Evolutionary conservation across 106 monocot genomes (phyloP), one percentile per base, ranked within the genome.

Genomic region (Posidonia australis): DNA sequence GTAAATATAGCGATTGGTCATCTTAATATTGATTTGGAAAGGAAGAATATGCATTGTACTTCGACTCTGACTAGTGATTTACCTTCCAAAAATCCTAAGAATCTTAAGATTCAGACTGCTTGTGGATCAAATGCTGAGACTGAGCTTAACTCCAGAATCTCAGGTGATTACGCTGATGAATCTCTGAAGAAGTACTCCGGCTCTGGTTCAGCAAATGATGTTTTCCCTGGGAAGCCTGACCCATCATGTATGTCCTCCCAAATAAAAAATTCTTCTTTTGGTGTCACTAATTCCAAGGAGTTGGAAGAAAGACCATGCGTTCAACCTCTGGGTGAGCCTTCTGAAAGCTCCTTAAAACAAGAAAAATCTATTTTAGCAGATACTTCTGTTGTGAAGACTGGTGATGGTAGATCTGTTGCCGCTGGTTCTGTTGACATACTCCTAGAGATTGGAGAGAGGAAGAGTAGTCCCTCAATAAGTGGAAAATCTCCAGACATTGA

Each of bases 1-100:
- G 57, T 43, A 63, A 78, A 68, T 61, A 31, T 55, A 23, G 46
- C 65, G 10, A 45, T 23, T 16, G 36, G 29, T 57, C 28, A 44
- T 68, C 27, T 18, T 44, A 62, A 54, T 41, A n/a, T n/a, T 9
- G 51, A 46, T 18, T 58, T 48, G 12, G 73, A 46, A 0, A 66
- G 59, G 43, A 79, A 77, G 49, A 48, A 71, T 46, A 44, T 23
- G 21, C 19, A 51, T 67, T 66, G 58, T 43, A 69, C 17, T 62
- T 69, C 68, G 31, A 48, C 41, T 46, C 73, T 64, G 32, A 64
- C 62, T 18, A 47, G 73, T 63, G 32, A 46, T 53, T 54, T 74
- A 25, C 31, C 60, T 61, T 46, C 32, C 24, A 52, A 66, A 62
- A 58, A 43, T 29, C 17, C 59, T 48, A 53, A 69, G 44, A 30